Evolutionary conservation across 306 rosid genomes (phyloP), one percentile per base, ranked within the genome.

Genomic region (Carpinus viminea): DNA sequence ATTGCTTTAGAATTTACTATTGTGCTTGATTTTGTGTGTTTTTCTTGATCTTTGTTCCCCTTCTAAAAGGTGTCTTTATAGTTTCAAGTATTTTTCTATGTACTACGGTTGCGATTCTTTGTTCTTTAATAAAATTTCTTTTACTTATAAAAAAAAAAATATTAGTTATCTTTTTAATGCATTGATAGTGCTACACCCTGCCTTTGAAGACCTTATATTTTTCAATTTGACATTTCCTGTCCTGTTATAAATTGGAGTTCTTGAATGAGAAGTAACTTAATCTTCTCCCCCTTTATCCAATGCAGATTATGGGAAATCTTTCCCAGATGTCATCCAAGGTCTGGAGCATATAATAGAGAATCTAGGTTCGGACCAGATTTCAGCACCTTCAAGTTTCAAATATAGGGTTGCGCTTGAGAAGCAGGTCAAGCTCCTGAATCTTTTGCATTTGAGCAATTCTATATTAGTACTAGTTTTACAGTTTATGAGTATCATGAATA

Each of bases 391-490:
- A 21, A 91, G 85, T 91, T 91, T 91, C 89, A 92, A 92, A 81
- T 94, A 92, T 77, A 87, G 91, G 81, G 81, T 92, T 83, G 91
- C 97, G 51, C 93, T 95, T 68, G 95, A 91, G 81, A 95, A 95
- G 70, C 98, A 94, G 98, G 97, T 92, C 78, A 80, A 50, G 80
- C 78, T 84, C 84, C 79, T 34, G 24, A 70, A 70, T 73, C 56
- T 31, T 50, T 77, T 79, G 47, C 18, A 26, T 41, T 71, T 17
- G 8, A 75, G 74, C 72, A 72, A 31, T 38, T 48, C 16, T 48
- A 11, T 59, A 12, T 59, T 59, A 21, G 36, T 59, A 11, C 65
- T 62, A 62, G 20, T 28, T 13, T 61, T 15, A 24, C 3, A 28
- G 68, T 12, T 61, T 31, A 61, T 61, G 9, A 21, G 41, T 61